Base-by-base conservation (phyloP, 108 stramenopile species). In the Nitzschia sp. region DNA sequence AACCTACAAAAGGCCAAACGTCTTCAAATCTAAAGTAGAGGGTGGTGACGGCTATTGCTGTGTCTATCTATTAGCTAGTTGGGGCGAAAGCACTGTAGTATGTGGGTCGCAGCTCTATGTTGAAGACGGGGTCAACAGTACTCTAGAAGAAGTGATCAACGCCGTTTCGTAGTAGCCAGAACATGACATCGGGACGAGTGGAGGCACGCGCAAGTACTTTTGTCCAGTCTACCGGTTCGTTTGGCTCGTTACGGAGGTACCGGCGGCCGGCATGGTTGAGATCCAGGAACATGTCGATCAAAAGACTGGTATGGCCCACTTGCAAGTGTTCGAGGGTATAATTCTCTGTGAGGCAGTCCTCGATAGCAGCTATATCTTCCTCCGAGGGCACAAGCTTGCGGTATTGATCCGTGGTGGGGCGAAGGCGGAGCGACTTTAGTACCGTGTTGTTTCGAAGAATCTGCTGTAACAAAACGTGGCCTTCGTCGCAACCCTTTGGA, bases 1-100 rank as follows among this genome's bases (percentile, higher is more conserved):
- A 92, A 85, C 59, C 51, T 95, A 17, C 82, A 95, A 66, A 72
- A 87, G 65, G 85, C 86, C 26, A 85, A 83, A 77, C 82, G 91
- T 45, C 69, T 95, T 54, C 77, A 82, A 48, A 71, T 92, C 46
- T 92, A 81, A 75, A 32, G 1, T 15, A 17, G n/a, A n/a, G n/a
- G n/a, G n/a, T n/a, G n/a, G n/a, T n/a, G n/a, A n/a, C n/a, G n/a
- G n/a, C n/a, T n/a, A n/a, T n/a, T n/a, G n/a, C n/a, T 32, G 23
- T 13, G 9, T 47, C n/a, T 47, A 21, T 21, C 1, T 47, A 47
- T n/a, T 47, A 47, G 2, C 46, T 47, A n/a, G 2, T n/a, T 47
- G n/a, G 19, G 1, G n/a, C 2, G 19, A 47, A 47, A 47, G 1
- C 1, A 21, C 21, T n/a, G 2, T 47, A 21, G 2, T 47, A 13